phyloP scores from a whole-genome alignment of 257 asterid genomes.

The Eustoma russellianum region DNA sequence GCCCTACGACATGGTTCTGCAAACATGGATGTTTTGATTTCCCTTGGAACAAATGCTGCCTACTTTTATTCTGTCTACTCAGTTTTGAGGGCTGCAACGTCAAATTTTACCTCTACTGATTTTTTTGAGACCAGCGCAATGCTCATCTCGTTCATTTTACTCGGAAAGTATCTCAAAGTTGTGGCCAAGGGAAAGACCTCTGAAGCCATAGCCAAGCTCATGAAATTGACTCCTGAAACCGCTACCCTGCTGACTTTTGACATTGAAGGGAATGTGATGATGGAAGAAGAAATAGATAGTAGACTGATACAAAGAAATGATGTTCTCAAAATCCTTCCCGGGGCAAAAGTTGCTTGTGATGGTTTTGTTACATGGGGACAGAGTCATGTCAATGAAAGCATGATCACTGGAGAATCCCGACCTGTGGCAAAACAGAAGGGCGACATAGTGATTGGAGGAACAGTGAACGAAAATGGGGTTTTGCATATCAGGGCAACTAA shows the following conservation, averaged over 20 bases:
- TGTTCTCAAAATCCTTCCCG: slow-evolving; percentile 51
- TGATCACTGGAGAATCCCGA: slow-evolving; percentile 58
- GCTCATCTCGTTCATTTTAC: slow-evolving; percentile 38
- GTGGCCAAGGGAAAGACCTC: slow-evolving; percentile 39
- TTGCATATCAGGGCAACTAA: slow-evolving; percentile 49
- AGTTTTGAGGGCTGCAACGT: slow-evolving; percentile 33
- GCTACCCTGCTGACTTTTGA: slow-evolving; percentile 24
- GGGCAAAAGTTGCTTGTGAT: slow-evolving; percentile 71
- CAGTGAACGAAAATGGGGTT: slow-evolving; percentile 54
- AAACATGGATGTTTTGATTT: slow-evolving; percentile 41
- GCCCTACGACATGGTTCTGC: slow-evolving; percentile 33
- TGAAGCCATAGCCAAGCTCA: slow-evolving; percentile 48
- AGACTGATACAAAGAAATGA: slow-evolving; percentile 57
- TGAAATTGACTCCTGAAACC: slow-evolving; percentile 52
- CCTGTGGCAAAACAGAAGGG: slow-evolving; percentile 53
- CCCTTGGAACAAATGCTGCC: slow-evolving; percentile 42
- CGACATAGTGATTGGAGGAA: slow-evolving; percentile 67
- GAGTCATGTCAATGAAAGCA: slow-evolving; percentile 37
- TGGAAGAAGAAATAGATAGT: slow-evolving; percentile 62
- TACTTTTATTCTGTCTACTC: slow-evolving; percentile 40
- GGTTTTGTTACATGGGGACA: slow-evolving; percentile 55
- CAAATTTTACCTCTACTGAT: slow-evolving; percentile 28
- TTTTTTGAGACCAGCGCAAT: slow-evolving; percentile 40
- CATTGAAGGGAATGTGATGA: slow-evolving; percentile 30
- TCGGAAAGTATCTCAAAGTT: slow-evolving; percentile 35